Evolutionary conservation across 345 rosid genomes (phyloP), one percentile per base, ranked within the genome.

Genomic region (Sonneratia caseolaris): DNA sequence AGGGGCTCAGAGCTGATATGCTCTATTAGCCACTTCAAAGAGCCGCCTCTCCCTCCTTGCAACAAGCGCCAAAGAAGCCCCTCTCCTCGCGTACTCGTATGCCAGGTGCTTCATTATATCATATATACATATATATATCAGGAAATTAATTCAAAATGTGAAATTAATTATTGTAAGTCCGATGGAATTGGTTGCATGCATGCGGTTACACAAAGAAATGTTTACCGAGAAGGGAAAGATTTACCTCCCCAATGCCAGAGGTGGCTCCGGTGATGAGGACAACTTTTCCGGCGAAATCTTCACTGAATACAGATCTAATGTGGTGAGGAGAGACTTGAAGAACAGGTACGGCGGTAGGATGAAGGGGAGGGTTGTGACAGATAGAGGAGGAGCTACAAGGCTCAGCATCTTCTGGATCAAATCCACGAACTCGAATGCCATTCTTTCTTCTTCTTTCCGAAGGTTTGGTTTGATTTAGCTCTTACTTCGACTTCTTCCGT

Each of bases 171-270:
- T 4, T 40, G 9, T 8, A 40, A 40, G 9, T 40, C 43, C 32
- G 32, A 27, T 27, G 43, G 43, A 4, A 40, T 40, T 40, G 43
- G 5, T 40, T 40, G 43, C 9, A 40, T 40, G 43, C 43, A 4
- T 27, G 32, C 32, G 32, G 9, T 40, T 8, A 40, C 1, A 40
- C 43, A 1, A 40, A 40, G 15, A 9, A 47, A 47, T 32, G 68
- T 32, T 9, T 22, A 16, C 32, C 7, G 18, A 27, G 19, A 45
- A 49, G 45, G 64, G 35, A 66, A 70, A 37, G 10, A 64, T 21
- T 6, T 71, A 85, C 94, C 88, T 89, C 82, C 32, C 91, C 95
- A 21, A 89, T 83, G 68, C 90, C 93, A 0, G 93, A 89, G 68
- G 91, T 86, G 65, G 89, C 93, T 42, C 90, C 89, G 32, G 91